Conservation (phyloP, 495 filamentous ascomycete species). For the Rhizodiscina lignyota region DNA sequence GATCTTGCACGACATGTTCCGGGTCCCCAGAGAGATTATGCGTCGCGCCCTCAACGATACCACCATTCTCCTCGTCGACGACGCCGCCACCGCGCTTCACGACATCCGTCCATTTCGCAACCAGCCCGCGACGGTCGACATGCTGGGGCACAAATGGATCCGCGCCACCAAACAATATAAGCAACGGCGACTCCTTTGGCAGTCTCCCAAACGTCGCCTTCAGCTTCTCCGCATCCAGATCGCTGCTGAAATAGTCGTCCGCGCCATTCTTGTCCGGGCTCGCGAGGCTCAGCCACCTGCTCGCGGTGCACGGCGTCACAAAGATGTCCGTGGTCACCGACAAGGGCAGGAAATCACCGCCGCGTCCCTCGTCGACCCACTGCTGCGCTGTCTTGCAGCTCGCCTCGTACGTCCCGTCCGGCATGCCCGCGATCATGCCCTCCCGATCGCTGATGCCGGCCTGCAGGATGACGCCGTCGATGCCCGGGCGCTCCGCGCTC, state of each 20-base stretch:
- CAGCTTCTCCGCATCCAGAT: conserved; percentile 44
- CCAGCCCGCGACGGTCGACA: conserved; percentile 46
- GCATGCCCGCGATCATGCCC: conserved; percentile 27
- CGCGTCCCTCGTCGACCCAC: conserved; percentile 34
- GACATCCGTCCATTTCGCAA: conserved; percentile 44
- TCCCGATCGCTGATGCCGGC: conserved; percentile 70
- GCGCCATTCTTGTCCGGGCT: conserved; percentile 41
- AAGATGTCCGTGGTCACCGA: conserved; percentile 29
- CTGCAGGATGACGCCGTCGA: conserved; percentile 75
- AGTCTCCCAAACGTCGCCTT: conserved; percentile 47
- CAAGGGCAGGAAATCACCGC: conserved; percentile 39
- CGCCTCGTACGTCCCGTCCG: conserved; percentile 28
- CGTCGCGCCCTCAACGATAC: conserved; percentile 39
- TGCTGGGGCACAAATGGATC: conserved; percentile 53
- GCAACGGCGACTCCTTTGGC: conserved; percentile 31
- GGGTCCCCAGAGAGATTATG: conserved; percentile 39
- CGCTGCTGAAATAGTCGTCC: conserved; percentile 83
- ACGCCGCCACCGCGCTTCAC: conserved; percentile 24
- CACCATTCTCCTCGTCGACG: conserved; percentile 36
- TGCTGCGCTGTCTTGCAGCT: conserved; percentile 34
- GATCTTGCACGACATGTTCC: conserved; percentile 27
- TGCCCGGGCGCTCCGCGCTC: conserved; percentile 18
- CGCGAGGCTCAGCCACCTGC: conserved; percentile 50
- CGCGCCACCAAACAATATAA: conserved; percentile 49
- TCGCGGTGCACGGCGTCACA: conserved; percentile 44